Base-by-base conservation (phyloP, 768 basidiomycete genomes). In the Tulasnella sp. region DNA sequence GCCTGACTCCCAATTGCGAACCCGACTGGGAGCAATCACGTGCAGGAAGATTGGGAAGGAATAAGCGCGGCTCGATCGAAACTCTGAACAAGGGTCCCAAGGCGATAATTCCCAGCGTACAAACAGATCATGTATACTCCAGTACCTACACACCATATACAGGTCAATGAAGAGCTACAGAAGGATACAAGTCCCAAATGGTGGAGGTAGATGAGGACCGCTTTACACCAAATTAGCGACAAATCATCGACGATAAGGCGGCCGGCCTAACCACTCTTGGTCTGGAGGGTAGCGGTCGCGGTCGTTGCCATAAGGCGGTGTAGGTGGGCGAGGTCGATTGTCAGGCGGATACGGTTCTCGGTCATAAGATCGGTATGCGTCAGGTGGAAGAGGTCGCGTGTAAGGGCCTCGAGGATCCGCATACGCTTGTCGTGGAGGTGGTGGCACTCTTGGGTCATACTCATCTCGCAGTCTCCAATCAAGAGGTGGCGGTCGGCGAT, bases 1-100 rank as follows among this genome's bases (percentile, higher is more conserved):
- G 48, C 40, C 70, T 77, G 77, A 77, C 77, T 77, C 77, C 29
- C 39, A 77, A 77, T 77, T 77, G 61, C 35, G 35, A 46, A 35
- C 44, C 39, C 70, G 70, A 75, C 74, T 42, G 77, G 42, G 39
- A 26, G 23, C 37, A 72, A 46, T 77, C 77, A 72, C 77, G 77
- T 77, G 77, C 26, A 69, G 69, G 57, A 61, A 61, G 57, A 61
- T 61, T 61, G 57, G 57, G 57, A 61, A 32, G 57, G 57, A 61
- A 61, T 61, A 61, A 61, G 57, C 57, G 57, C 57, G 57, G 57
- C 5, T 61, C 57, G 57, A 61, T 61, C 57, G 57, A 61, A 61
- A n/a, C n/a, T 13, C n/a, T 29, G 26, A 61, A 61, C 57, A 61
- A 48, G 57, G 57, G 57, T 61, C 57, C 29, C 29, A 26, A 42